Evolutionary conservation across 805 yeast species (phyloP), one percentile per base, ranked within the genome.

Genomic region (Saccharomycopsis microspora): DNA sequence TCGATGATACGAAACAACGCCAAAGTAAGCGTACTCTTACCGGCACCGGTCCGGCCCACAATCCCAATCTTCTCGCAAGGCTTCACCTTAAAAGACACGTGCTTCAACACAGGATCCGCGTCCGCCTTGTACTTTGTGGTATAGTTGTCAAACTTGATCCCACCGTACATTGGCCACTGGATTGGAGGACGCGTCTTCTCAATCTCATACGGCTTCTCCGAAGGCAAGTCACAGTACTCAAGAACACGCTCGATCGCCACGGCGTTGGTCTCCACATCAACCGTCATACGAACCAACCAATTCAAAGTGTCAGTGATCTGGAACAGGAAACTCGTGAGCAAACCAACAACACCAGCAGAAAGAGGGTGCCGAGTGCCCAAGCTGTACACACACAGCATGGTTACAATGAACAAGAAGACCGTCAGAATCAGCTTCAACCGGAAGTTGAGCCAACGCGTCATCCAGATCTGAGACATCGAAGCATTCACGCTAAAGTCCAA

Each of bases 11-110:
- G 65, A 61, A 78, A 80, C 5, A 80, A 58, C 1, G 85, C 81
- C 47, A 80, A 60, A 1, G 82, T 73, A 43, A 80, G 64, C 0
- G 85, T 71, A 1, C 82, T 74, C 54, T 80, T 80, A 45, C 89
- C 89, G 3, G 89, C 85, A 41, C 89, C 88, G 1, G 89, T 82
- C 62, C 88, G 70, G 10, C 88, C 88, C 43, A 81, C 87, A 56
- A 82, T 77, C 46, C 88, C 88, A 52, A 82, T 63, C 55, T 82
- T 82, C 54, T 82, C 86, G 32, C 66, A 61, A 2, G 83, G 66
- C 28, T 70, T 64, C 41, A 82, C 70, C 3, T 66, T 59, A 31
- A 80, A 54, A 11, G 60, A 59, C 37, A 81, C 65, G 38, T 70
- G 59, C 39, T 67, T 73, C 56, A 82, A 62, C 3, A 80, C 85